Base-by-base conservation (phyloP, 2,329 filamentous ascomycete species). In the Fusarium veterinarium region DNA sequence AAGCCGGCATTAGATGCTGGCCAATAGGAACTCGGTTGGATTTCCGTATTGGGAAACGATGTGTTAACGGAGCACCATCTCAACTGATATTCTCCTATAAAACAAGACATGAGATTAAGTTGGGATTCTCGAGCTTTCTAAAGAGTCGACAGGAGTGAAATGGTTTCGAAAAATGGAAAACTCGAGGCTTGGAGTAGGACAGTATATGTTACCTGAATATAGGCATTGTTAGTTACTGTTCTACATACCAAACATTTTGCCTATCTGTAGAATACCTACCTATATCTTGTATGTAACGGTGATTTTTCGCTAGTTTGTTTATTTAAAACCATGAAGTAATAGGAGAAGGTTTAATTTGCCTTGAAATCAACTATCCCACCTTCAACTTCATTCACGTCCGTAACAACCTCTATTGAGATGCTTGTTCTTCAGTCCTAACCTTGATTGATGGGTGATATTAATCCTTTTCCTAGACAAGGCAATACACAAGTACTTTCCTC, bases 21-120 rank as follows among this genome's bases (percentile, higher is more conserved):
- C 69, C 69, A 72, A 72, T 72, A 35, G 55, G 56, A 65, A 25
- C 60, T 61, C n/a, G 56, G 48, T n/a, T 20, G 23, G 12, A 66
- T 52, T 57, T 66, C 69, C 51, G 23, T 53, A 73, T 66, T 57
- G 40, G 69, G 69, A 59, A 73, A 25, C 19, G 23, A 33, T 33
- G 9, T 33, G n/a, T 31, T 20, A 20, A 42, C 16, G 16, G n/a
- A 31, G 28, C 28, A 31, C 10, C 25, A 6, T 23, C 14, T n/a
- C 16, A 31, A 8, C 20, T 31, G 4, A 25, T 35, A 5, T 51
- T 25, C 23, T 33, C n/a, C 23, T 20, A 19, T 51, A 51, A 20
- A 14, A 35, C 25, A 11, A 33, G n/a, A 49, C 8, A 12, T 19
- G 16, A 23, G 16, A 23, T 33, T 20, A 35, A 35, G 14, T 5